Percentiles rank a stretch among this genome's conserved stretches.
These are phyloP conservation scores for Corymbia citriodora DNA, from an alignment of 441 rosid species.

Conservation along the genomic window DNA sequence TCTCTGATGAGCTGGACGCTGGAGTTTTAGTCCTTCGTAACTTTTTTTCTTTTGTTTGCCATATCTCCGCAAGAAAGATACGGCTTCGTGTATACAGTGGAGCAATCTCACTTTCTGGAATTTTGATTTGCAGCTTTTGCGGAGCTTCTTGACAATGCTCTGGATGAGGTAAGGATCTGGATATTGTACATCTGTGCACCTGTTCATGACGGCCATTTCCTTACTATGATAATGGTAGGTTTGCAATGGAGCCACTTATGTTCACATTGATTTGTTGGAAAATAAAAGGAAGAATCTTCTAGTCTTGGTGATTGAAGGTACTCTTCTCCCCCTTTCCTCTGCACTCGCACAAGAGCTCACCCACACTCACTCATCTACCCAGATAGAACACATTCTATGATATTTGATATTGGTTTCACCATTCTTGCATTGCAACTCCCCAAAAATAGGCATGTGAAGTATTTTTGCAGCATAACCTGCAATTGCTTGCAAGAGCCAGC, in stretches of 20 bases:
- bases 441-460: neutral
- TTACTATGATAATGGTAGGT: neutral
- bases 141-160: conserved; percentile 22
- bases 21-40: neutral
- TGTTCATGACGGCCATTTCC: neutral
- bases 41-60: neutral
- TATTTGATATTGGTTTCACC: neutral
- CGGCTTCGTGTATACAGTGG: neutral
- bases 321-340: neutral
- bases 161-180: conserved; percentile 14
- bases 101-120: neutral
- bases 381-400: neutral
- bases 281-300: neutral
- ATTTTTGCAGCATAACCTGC: neutral
- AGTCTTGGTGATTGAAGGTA: conserved; percentile 9
- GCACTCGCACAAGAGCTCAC: neutral
- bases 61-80: neutral
- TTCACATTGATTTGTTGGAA: neutral
- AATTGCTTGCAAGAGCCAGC: neutral
- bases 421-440: neutral
- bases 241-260: conserved; percentile 6
- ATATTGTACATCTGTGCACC: neutral
- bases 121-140: conserved; percentile 15
- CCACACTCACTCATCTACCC: neutral
- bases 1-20: neutral